Evolutionary conservation across 805 yeast species (phyloP).

Genomic region (Metschnikowia gelsemii): DNA sequence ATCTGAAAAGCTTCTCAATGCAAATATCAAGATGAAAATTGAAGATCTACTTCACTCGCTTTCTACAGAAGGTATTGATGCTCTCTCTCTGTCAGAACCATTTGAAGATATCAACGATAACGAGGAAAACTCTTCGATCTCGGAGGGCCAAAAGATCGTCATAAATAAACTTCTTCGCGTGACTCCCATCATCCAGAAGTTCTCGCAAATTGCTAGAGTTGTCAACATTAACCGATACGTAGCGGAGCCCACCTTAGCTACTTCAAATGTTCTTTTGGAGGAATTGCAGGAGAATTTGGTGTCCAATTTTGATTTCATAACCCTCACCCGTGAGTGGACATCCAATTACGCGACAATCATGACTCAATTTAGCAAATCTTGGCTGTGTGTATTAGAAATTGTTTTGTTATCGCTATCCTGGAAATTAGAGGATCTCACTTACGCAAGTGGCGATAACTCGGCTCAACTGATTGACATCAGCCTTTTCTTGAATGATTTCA

Average conservation of each 20-base stretch:
- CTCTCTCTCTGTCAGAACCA: constrained; percentile 9
- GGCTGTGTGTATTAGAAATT: constrained; percentile 27
- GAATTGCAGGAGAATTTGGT: constrained; percentile 22
- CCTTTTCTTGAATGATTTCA: constrained; percentile 23
- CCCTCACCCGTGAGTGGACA: constrained; percentile 25
- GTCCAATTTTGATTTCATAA: constrained; percentile 22
- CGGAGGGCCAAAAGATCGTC: constrained; percentile 20
- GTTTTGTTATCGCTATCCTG: constrained; percentile 30
- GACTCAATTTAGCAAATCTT: constrained; percentile 16
- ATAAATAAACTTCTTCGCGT: constrained; percentile 18
- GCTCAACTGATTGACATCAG: constrained; percentile 27
- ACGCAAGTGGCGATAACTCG: constrained; percentile 21
- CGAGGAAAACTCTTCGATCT: constrained; percentile 15
- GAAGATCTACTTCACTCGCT: constrained; percentile 26
- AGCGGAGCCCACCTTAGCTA: constrained; percentile 18
- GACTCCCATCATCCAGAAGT: constrained; percentile 23
- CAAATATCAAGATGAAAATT: constrained; percentile 25
- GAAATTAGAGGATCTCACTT: constrained; percentile 36
- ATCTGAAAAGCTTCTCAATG: constrained; percentile 19
- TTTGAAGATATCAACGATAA: constrained; percentile 13
- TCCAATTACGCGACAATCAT: constrained; percentile 19
- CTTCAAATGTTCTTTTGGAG: constrained; percentile 18
- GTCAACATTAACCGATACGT: constrained; percentile 26
- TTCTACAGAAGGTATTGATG: constrained; percentile 13
- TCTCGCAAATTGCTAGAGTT: constrained; percentile 27